phyloP scores from a whole-genome alignment of 2,329 filamentous ascomycete genomes.

The Aspergillus sp. region DNA sequence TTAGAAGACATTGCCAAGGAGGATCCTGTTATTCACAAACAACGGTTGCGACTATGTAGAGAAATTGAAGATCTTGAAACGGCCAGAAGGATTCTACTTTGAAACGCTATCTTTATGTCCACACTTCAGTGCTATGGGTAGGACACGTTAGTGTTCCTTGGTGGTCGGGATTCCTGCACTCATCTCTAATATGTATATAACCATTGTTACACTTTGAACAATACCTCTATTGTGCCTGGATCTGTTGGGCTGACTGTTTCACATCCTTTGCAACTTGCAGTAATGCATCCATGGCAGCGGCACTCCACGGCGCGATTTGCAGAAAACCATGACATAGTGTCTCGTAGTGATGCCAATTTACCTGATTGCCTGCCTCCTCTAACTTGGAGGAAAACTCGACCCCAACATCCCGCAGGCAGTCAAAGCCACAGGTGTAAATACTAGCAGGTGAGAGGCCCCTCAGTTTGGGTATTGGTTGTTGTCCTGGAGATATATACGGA shows the following conservation, averaged over 20 bases:
- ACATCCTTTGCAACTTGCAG: not conserved
- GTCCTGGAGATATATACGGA: constrained; percentile 33
- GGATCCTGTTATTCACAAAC: constrained; percentile 42
- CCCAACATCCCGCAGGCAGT: constrained; percentile 32
- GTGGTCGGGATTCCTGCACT: not conserved
- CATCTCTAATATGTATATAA: not conserved
- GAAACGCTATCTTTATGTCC: not conserved
- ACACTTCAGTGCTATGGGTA: not conserved
- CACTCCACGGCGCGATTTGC: constrained; percentile 33
- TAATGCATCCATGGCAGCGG: constrained; percentile 21
- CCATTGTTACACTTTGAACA: not conserved
- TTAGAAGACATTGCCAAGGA: constrained; percentile 61
- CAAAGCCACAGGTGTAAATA: constrained; percentile 34
- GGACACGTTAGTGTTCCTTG: not conserved
- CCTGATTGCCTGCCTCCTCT: constrained; percentile 26
- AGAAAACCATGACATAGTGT: constrained; percentile 30
- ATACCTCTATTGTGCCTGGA: not conserved
- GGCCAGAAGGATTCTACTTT: constrained; percentile 32
- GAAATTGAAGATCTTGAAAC: constrained; percentile 49
- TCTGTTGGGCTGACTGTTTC: not conserved
- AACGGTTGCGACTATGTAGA: constrained; percentile 45
- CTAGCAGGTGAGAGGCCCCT: constrained; percentile 25
- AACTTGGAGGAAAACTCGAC: constrained; percentile 32
- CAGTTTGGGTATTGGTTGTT: constrained; percentile 25
- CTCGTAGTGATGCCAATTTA: constrained; percentile 29